phyloP scores from a whole-genome alignment of 1,139 yeast genomes.

The Pichia sp. region DNA sequence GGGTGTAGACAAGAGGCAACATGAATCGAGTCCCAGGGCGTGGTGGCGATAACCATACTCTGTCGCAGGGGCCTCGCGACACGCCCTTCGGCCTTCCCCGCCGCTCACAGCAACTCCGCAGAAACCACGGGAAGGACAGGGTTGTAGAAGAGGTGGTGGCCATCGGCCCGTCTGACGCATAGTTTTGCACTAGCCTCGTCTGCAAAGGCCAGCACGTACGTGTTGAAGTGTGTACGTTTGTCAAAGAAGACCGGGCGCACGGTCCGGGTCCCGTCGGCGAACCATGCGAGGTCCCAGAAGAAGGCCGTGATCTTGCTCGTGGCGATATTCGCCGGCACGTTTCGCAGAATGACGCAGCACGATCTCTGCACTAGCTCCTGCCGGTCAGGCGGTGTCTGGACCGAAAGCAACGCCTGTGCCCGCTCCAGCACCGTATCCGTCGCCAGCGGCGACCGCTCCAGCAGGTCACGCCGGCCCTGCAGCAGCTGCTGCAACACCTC shows the following conservation, averaged over 20 bases:
- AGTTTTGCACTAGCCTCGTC: slow-evolving; percentile 47
- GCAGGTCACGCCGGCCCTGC: background rate
- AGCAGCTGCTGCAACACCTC: background rate
- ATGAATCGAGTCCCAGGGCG: background rate
- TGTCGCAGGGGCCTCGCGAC: background rate
- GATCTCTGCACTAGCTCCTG: background rate
- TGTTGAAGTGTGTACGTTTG: slow-evolving; percentile 32
- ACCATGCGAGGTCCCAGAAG: slow-evolving; percentile 42
- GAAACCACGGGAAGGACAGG: slow-evolving; percentile 34
- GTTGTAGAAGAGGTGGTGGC: slow-evolving; percentile 39
- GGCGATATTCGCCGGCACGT: slow-evolving; percentile 34
- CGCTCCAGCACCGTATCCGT: no score
- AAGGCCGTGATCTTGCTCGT: slow-evolving; percentile 30
- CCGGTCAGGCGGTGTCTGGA: background rate
- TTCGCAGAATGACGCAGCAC: slow-evolving; percentile 25
- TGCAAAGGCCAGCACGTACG: slow-evolving; percentile 47
- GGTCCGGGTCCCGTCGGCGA: slow-evolving; percentile 29
- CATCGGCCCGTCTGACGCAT: slow-evolving; percentile 52
- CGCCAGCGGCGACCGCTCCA: background rate
- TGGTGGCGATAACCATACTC: background rate
- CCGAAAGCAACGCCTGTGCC: background rate
- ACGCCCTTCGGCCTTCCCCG: no score
- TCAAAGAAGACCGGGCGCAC: slow-evolving; percentile 31
- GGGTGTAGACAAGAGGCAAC: no score
- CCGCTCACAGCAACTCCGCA: slow-evolving; percentile 32